Evolutionary conservation across 371 early-diverging fungal species (phyloP), one percentile per base, ranked within the genome.

Genomic region (Neoconidiobolus thromboides): DNA sequence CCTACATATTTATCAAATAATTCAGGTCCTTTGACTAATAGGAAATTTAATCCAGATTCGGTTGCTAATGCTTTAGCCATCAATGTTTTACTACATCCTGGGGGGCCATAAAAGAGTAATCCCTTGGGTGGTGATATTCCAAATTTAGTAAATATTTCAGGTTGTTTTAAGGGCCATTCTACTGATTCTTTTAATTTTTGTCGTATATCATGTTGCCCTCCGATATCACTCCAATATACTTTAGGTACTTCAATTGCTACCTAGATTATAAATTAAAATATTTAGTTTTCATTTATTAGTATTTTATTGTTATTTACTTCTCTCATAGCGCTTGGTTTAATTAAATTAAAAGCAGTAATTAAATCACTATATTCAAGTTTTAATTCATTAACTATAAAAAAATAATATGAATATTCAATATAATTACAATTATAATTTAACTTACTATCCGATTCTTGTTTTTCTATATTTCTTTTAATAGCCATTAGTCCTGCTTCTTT

Each of bases 1-100:
- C 99, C 99, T 2, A 98, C 99, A 88, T 90, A 97, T 70, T 93
- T 95, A 74, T 88, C 93, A 65, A 95, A 91, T 2, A 96, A 72
- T 88, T 97, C 96, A 1, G 98, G 96, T 0, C 97, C 98, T 60
- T 96, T 94, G 7, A 98, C 90, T 1, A 96, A 95, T 60, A 96
- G 81, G 69, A 98, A 98, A 68, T 96, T 95, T n/a, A 96, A 71
- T 0, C 90, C 91, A 0, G 90, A 83, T 69, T 96, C 96, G 0
- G 97, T 96, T 0, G 99, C 97, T 9, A 97, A 71, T 0, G 99
- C 97, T 69, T 96, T 96, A 10, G 98, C 98, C 80, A 95, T 85
- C 47, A 97, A 73, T 0, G 99, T 98, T 68, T 98, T 98, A 71
- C 89, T 87, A 72, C 97, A 96, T 26, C 97, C 99, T 2, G 99